Evolutionary conservation across 2,329 filamentous ascomycete species (phyloP), one percentile per base, ranked within the genome.

Genomic region (Chaetomiaceae sp.): DNA sequence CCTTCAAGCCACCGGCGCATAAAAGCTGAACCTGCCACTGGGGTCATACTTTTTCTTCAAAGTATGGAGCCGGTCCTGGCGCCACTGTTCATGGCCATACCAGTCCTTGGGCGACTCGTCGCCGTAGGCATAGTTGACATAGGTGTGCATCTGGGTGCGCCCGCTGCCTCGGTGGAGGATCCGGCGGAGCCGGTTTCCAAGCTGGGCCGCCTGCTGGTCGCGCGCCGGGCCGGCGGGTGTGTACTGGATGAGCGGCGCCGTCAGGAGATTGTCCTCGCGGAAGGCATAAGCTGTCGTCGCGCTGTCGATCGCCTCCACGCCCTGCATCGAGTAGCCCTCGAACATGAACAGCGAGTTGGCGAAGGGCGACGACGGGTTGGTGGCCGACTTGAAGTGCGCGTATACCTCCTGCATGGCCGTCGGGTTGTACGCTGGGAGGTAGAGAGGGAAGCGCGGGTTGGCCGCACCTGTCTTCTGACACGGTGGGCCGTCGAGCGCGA

Each of bases 101-200:
- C 71, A 68, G 2, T 65, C 61, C 42, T 64, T 51, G 0, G 65
- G 60, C 1, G 63, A 60, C 65, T 81, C 76, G 8, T 74, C 66
- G 1, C 77, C 77, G 47, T 70, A 70, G 0, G 76, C 77, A 58
- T 79, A 81, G 63, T 81, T 81, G 47, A 78, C 69, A 52, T 80
- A 79, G 0, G 68, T 62, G 51, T 71, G 65, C 45, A 71, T 37
- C 29, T 67, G 59, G 1, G 60, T 49, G 21, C 64, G 52, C 2
- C 69, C 73, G 44, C 61, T 71, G 0, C 63, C 68, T 9, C 64
- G 53, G 36, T 66, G 61, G 5, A 77, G 62, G 5, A 72, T 66
- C 4, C 70, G 45, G 3, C 74, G 68, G 4, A 75, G 55, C 53
- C 63, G 49, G 20, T 73, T 66, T 3, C 74, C 74, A 14, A 74